These are phyloP conservation scores for Diaporthe velutina DNA, from an alignment of 2,329 filamentous ascomycete genomes.

Conservation along the genomic window DNA sequence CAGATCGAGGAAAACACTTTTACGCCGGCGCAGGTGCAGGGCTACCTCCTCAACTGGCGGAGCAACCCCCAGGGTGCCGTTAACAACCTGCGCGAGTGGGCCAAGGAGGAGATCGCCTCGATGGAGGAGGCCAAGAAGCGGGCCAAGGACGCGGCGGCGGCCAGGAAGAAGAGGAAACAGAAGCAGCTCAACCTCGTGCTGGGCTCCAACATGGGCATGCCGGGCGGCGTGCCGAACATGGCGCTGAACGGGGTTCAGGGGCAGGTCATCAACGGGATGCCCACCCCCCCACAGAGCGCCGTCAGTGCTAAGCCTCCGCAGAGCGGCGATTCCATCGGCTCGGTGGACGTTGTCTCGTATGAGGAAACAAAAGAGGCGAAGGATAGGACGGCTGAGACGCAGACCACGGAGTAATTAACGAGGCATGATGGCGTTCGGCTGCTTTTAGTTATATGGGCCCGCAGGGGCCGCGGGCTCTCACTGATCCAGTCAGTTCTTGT, in stretches of 20 bases:
- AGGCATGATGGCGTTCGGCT: slow-evolving; percentile 9
- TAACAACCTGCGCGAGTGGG: slow-evolving; percentile 52
- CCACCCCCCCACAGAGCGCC: slow-evolving; percentile 14
- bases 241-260: neutral
- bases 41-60: slow-evolving; percentile 59
- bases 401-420: neutral
- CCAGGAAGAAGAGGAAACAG: slow-evolving; percentile 42
- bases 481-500: neutral
- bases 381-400: slow-evolving; percentile 2
- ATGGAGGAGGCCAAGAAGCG: slow-evolving; percentile 45
- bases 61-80: slow-evolving; percentile 54
- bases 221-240: neutral
- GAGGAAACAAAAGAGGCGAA: neutral
- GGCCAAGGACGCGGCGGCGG: slow-evolving; percentile 35
- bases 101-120: slow-evolving; percentile 49
- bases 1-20: slow-evolving; percentile 62
- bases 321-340: neutral
- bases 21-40: slow-evolving; percentile 64
- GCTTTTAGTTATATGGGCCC: neutral
- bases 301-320: slow-evolving; percentile 13
- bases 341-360: slow-evolving; percentile 1
- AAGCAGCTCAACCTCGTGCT: slow-evolving; percentile 36
- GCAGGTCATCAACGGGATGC: neutral
- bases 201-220: neutral
- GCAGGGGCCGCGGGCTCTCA: neutral